A percentile compares a stretch with the other conserved stretches of the same genome.
Evolutionary conservation across 2,329 filamentous ascomycete genomes (phyloP).

Genomic region (Aspergillus sp.): DNA sequence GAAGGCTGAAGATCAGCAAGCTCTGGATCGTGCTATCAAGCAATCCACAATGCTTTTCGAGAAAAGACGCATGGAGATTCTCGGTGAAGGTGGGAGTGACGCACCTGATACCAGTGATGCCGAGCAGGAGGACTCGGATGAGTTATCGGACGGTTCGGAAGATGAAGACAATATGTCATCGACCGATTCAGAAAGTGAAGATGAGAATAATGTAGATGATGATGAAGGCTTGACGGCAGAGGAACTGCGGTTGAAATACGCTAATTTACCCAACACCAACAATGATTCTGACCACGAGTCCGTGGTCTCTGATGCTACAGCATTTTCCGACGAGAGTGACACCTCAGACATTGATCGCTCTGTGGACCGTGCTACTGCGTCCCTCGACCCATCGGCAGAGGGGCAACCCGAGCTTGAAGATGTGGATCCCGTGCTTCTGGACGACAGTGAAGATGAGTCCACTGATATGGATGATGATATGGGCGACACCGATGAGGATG

Average conservation of each 20-base stretch:
- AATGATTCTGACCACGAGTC: conserved; percentile 28
- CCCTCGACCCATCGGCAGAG: conserved; percentile 26
- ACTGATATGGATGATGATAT: conserved; percentile 54
- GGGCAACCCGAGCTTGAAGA: conserved; percentile 41
- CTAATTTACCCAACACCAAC: conserved; percentile 37
- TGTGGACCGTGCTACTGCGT: conserved; percentile 25
- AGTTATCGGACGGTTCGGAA: conserved; percentile 60
- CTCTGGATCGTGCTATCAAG: conserved; percentile 55
- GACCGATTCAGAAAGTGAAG: conserved; percentile 47
- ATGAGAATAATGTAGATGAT: conserved; percentile 40
- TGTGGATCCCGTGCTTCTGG: conserved; percentile 48
- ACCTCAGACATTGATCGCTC: conserved; percentile 22
- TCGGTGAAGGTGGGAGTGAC: conserved; percentile 65
- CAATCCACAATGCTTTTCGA: conserved; percentile 54
- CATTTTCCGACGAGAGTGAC: conserved; percentile 23
- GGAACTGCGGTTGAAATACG: conserved; percentile 51
- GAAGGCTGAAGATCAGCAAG: conserved; percentile 54
- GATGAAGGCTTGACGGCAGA: conserved; percentile 51
- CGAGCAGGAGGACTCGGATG: conserved; percentile 32
- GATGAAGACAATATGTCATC: conserved; percentile 55
- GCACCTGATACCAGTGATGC: conserved; percentile 67
- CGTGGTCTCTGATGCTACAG: conserved; percentile 25
- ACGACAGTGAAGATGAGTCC: conserved; percentile 49
- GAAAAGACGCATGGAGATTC: conserved; percentile 46
- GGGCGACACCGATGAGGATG: conserved; percentile 49